These are phyloP conservation scores for Blastocystis sp. DNA, from an alignment of 352 stramenopile species.

Conservation along the genomic window DNA sequence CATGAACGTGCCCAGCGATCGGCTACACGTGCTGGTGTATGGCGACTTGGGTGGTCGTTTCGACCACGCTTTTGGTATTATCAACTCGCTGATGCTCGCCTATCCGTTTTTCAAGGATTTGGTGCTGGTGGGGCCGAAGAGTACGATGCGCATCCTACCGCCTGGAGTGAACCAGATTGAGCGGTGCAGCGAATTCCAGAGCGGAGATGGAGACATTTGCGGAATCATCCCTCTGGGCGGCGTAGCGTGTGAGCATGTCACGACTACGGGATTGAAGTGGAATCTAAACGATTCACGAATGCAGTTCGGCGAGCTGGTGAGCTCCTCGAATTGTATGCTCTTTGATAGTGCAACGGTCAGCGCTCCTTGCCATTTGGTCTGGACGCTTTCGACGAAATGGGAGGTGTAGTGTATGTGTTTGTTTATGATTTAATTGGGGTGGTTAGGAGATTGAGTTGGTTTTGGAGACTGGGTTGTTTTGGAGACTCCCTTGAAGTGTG, in stretches of 20 bases:
- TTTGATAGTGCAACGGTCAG: conserved; percentile 29
- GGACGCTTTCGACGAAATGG: conserved; percentile 25
- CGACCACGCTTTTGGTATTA: conserved; percentile 65
- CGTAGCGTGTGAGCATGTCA: conserved; percentile 25
- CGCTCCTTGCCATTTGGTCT: conserved; percentile 24
- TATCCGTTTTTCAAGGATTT: conserved; percentile 53
- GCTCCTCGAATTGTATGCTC: conserved; percentile 63
- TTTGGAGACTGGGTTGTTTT: neutral
- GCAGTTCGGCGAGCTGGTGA: conserved; percentile 63
- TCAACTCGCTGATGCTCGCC: conserved; percentile 57
- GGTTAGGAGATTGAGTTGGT: neutral
- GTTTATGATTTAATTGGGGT: neutral
- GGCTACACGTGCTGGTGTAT: conserved; percentile 53
- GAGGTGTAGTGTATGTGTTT: conserved; percentile 26
- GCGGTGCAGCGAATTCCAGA: neutral
- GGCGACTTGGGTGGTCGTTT: conserved; percentile 68
- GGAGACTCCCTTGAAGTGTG: neutral
- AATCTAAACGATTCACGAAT: conserved; percentile 65
- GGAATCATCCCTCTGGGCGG: conserved; percentile 58
- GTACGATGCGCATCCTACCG: conserved; percentile 21
- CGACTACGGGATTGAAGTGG: conserved; percentile 68
- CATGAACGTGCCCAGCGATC: neutral
- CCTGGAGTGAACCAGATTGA: conserved; percentile 18
- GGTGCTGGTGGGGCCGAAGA: conserved; percentile 29
- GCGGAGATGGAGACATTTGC: conserved; percentile 35